Evolutionary conservation across 2,329 filamentous ascomycete species (phyloP), one percentile per base, ranked within the genome.

Genomic region (Talaromyces pinophilus): DNA sequence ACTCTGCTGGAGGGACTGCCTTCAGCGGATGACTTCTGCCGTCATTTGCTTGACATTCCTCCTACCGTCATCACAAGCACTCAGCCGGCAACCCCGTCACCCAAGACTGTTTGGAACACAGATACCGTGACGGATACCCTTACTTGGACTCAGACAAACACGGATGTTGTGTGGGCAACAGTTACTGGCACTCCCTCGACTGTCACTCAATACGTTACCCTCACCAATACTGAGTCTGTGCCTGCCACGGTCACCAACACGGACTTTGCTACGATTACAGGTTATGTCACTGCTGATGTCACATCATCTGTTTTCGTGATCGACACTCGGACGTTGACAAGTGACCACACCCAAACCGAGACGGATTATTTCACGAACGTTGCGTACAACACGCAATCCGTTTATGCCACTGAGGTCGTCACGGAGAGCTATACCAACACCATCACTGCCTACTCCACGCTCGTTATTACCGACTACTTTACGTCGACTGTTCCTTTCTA

Each of bases 261-360:
- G 3, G 50, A 55, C 17, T 55, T 55, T 11, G 50, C 50, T 55
- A 55, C 50, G 50, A n/a, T 55, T 33, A 55, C 50, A 35, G 50
- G 17, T 33, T 35, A 55, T 55, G 50, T 35, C 28, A 55, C 28
- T 19, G 28, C 50, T 11, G 50, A 55, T 55, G 50, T 55, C 28
- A 55, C 50, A 13, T 10, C 25, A 0, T 33, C 50, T 55, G 7
- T 55, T 33, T 52, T 35, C 33, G 28, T 55, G 15, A 55, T 28
- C 50, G 33, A 55, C n/a, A 55, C 50, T 55, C 50, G 28, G 28
- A 55, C 28, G 28, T 28, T 55, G 50, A 55, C 50, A 35, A 55
- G 50, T 35, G 50, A 35, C 11, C 28, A 35, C 15, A 33, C 28
- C 1, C 28, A 55, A 55, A 55, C 50, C 17, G 50, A 19, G 17